These are phyloP conservation scores for Leucocoprinus sp. DNA, from an alignment of 768 basidiomycete species.

Conservation along the genomic window DNA sequence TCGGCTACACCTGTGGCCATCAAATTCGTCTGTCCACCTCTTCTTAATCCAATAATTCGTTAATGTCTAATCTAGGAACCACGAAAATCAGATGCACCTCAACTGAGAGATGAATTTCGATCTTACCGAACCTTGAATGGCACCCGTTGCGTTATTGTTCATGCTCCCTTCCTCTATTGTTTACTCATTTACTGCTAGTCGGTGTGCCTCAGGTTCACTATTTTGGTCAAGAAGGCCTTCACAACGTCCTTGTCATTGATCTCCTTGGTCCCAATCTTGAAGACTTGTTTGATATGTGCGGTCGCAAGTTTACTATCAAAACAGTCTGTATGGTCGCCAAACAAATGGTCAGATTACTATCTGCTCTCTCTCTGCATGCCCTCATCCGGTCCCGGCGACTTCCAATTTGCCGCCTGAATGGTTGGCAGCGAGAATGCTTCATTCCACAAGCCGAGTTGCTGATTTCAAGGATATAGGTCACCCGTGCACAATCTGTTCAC, in stretches of 20 bases:
- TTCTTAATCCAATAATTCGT: constrained; percentile 7
- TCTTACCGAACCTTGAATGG: constrained; percentile 93
- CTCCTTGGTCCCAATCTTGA: constrained; percentile 96
- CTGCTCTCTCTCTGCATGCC: background rate
- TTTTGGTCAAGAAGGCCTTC: constrained; percentile 97
- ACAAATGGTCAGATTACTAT: constrained; percentile 85
- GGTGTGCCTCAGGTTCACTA: constrained; percentile 98
- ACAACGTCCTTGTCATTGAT: constrained; percentile 93
- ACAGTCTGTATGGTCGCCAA: constrained; percentile 98
- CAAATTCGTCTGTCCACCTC: constrained; percentile 71
- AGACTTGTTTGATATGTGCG: constrained; percentile 98
- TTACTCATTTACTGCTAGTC: constrained; percentile 36
- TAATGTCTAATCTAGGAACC: constrained; percentile 54
- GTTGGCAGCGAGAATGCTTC: background rate
- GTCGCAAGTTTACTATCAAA: constrained; percentile 96
- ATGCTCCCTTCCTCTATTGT: constrained; percentile 6
- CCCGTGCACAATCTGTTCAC: constrained; percentile 94
- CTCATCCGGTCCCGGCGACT: constrained; percentile 1
- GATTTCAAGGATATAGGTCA: constrained; percentile 51
- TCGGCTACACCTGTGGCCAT: constrained; percentile 88
- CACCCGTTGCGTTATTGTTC: constrained; percentile 41
- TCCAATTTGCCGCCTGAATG: background rate
- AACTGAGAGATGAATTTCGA: constrained; percentile 94
- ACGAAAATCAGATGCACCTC: constrained; percentile 95
- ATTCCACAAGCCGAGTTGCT: background rate